phyloP scores from a whole-genome alignment of 192 early-diverging fungal species.

The Rhizophagus clarus region DNA sequence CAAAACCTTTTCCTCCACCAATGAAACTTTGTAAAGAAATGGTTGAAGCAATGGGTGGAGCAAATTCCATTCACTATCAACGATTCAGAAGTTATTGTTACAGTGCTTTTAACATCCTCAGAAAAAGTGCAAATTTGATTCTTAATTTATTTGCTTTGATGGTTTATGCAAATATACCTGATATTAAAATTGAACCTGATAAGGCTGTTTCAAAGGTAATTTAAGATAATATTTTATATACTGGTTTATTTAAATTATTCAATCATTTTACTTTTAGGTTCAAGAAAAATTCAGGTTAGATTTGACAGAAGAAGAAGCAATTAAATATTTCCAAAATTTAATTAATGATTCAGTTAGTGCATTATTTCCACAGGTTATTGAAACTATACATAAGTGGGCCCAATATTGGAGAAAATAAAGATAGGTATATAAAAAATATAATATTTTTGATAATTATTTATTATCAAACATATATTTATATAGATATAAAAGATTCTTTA shows the following conservation, averaged over 20 bases:
- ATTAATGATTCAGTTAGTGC: constrained; percentile 95
- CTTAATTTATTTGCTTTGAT: constrained; percentile 97
- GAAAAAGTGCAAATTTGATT: constrained; percentile 94
- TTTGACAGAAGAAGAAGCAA: constrained; percentile 90
- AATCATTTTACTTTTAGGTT: constrained; percentile 56
- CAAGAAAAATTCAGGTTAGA: constrained; percentile 96
- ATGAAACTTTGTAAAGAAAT: constrained; percentile 99
- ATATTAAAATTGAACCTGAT: constrained; percentile 98
- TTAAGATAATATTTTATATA: constrained; percentile 60
- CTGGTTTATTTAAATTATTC: background rate
- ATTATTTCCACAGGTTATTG: constrained; percentile 97
- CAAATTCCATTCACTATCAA: constrained; percentile 84
- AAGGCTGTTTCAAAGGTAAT: constrained; percentile 91
- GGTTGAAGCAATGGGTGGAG: constrained; percentile 99
- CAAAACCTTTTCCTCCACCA: constrained; percentile 99
- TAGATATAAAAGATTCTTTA: too few relatives aligned
- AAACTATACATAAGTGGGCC: constrained; percentile 96
- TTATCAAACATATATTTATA: too few relatives aligned
- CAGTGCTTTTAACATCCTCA: constrained; percentile 90
- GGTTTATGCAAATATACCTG: constrained; percentile 95
- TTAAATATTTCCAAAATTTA: constrained; percentile 88
- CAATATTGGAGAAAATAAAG: constrained; percentile 73
- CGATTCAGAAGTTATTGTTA: constrained; percentile 93
- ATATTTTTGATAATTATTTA: too few relatives aligned
- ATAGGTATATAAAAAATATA: too few relatives aligned